Percentiles rank a stretch among this genome's conserved stretches.
These are phyloP conservation scores for Lolium multiflorum DNA, from an alignment of 176 grass and related monocot species.

Conservation along the genomic window DNA sequence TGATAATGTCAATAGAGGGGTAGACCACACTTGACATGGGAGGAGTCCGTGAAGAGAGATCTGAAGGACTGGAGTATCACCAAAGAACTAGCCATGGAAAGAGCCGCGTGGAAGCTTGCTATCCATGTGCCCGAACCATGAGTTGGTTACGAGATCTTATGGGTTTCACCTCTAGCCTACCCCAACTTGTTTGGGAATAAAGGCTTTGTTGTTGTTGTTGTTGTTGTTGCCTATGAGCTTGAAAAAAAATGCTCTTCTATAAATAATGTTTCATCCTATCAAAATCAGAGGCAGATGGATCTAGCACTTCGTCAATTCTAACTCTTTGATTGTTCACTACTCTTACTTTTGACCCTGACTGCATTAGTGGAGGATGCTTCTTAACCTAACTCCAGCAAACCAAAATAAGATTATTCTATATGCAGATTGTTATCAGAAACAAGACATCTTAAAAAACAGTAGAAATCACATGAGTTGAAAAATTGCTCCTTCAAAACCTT, in stretches of 20 bases:
- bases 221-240: background rate
- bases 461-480: background rate
- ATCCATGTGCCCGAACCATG: too few relatives aligned
- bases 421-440: background rate
- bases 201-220: too few relatives aligned
- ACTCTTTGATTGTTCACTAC: background rate
- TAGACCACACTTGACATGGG: too few relatives aligned
- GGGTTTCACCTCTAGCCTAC: too few relatives aligned
- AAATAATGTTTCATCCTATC: background rate
- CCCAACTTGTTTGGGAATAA: too few relatives aligned
- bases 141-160: too few relatives aligned
- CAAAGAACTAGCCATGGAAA: too few relatives aligned
- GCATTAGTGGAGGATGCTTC: background rate
- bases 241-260: background rate
- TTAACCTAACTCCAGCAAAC: background rate
- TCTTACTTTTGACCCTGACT: background rate
- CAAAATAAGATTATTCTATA: background rate
- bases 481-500: conserved; percentile 9
- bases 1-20: too few relatives aligned
- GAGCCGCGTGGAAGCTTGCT: too few relatives aligned
- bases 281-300: background rate
- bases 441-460: background rate
- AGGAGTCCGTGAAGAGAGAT: too few relatives aligned
- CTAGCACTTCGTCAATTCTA: background rate
- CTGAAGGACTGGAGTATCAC: too few relatives aligned